Conservation (phyloP, 495 filamentous ascomycete genomes). For the Aspergillus hancockii region DNA sequence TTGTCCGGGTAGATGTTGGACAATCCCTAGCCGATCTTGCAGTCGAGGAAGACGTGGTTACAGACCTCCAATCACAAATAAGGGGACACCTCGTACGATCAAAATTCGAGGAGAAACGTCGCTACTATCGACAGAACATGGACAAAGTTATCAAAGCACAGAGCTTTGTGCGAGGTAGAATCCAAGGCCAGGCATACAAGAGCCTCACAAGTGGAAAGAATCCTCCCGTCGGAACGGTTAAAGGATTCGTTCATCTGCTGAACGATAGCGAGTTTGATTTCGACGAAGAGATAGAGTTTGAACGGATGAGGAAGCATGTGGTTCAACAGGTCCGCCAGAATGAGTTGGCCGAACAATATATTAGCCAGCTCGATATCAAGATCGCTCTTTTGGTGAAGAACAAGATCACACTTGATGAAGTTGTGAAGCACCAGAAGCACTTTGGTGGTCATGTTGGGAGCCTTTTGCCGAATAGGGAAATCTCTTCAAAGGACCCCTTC, state of each 20-base stretch:
- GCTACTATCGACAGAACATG: slow-evolving; percentile 94
- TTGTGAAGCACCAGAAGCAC: slow-evolving; percentile 94
- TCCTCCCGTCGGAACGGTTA: slow-evolving; percentile 92
- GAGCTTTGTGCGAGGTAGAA: slow-evolving; percentile 88
- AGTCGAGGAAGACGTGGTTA: slow-evolving; percentile 71
- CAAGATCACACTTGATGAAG: slow-evolving; percentile 98
- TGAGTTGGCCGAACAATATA: slow-evolving; percentile 95
- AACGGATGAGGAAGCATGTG: slow-evolving; percentile 87
- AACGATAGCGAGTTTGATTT: slow-evolving; percentile 99
- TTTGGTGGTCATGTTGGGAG: slow-evolving; percentile 90
- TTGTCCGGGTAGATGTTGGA: slow-evolving; percentile 71
- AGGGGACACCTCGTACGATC: slow-evolving; percentile 73
- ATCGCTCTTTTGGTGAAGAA: slow-evolving; percentile 98
- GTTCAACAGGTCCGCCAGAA: slow-evolving; percentile 97
- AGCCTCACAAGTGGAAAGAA: slow-evolving; percentile 95
- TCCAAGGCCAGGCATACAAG: slow-evolving; percentile 98
- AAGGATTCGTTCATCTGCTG: slow-evolving; percentile 95
- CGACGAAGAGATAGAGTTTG: slow-evolving; percentile 96
- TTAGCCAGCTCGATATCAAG: slow-evolving; percentile 97
- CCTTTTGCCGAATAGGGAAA: slow-evolving; percentile 81
- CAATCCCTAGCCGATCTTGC: slow-evolving; percentile 73
- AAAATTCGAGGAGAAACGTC: slow-evolving; percentile 79
- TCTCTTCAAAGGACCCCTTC: slow-evolving; percentile 87
- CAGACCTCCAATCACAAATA: slow-evolving; percentile 72
- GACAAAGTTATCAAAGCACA: slow-evolving; percentile 98